These are phyloP conservation scores for Daldinia decipiens DNA, from an alignment of 495 filamentous ascomycete species.

Conservation along the genomic window DNA sequence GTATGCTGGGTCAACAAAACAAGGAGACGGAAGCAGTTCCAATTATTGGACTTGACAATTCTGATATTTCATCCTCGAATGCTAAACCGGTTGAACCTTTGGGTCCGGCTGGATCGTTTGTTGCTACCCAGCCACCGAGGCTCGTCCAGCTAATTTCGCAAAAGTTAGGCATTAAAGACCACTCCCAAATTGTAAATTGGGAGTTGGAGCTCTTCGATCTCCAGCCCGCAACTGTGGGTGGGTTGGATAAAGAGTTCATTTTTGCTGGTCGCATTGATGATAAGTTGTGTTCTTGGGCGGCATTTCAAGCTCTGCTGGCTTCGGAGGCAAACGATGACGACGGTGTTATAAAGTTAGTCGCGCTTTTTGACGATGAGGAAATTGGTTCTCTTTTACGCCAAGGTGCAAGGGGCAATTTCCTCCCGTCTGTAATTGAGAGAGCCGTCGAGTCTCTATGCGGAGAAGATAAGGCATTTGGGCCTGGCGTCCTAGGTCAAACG, in stretches of 20 bases:
- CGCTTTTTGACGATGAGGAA: conserved; percentile 95
- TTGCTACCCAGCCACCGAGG: conserved; percentile 80
- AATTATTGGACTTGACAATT: conserved; percentile 88
- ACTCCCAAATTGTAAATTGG: conserved; percentile 86
- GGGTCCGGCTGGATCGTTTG: conserved; percentile 69
- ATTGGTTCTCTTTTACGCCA: conserved; percentile 91
- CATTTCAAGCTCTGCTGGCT: conserved; percentile 84
- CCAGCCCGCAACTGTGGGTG: conserved; percentile 84
- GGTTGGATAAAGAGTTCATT: conserved; percentile 92
- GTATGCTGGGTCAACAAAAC: conserved; percentile 81
- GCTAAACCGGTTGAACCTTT: conserved; percentile 52
- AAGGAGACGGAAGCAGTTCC: conserved; percentile 93
- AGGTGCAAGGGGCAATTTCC: conserved; percentile 88
- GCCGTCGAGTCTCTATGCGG: conserved; percentile 73
- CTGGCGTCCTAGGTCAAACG: conserved; percentile 80
- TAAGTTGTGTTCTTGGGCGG: conserved; percentile 94
- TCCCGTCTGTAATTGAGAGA: conserved; percentile 80
- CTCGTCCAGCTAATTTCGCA: conserved; percentile 84
- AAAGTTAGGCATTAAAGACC: conserved; percentile 75
- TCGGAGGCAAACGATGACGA: conserved; percentile 60
- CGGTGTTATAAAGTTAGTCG: conserved; percentile 82
- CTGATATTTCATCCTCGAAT: conserved; percentile 57
- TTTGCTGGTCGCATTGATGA: conserved; percentile 96
- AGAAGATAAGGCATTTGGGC: conserved; percentile 58
- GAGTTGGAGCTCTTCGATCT: conserved; percentile 96